Conservation (phyloP, 1,284 basidiomycete genomes). For the Apiotrichum siamense region DNA sequence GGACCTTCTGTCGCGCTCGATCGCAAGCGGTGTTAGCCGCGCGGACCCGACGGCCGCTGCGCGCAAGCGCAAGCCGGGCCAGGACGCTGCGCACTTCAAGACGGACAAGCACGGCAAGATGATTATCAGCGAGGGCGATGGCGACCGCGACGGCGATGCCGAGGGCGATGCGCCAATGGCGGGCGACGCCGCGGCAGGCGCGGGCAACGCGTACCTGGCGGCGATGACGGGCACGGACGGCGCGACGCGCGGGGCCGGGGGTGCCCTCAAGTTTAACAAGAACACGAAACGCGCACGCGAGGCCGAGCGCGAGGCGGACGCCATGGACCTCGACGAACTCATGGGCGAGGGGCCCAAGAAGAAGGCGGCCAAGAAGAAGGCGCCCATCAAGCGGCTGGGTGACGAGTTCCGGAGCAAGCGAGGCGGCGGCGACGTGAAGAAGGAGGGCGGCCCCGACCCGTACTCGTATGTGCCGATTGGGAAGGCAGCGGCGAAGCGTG, state of each 20-base stretch:
- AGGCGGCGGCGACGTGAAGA: slow-evolving; percentile 88
- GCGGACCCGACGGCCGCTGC: slow-evolving; percentile 9
- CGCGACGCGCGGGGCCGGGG: slow-evolving; percentile 73
- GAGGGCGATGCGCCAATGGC: slow-evolving; percentile 32
- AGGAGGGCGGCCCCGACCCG: slow-evolving; percentile 71
- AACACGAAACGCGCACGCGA: slow-evolving; percentile 83
- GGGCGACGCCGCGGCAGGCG: slow-evolving; percentile 53
- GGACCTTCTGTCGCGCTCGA: slow-evolving; percentile 80
- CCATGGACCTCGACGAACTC: slow-evolving; percentile 55
- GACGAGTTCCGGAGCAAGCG: slow-evolving; percentile 73
- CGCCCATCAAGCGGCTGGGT: slow-evolving; percentile 54
- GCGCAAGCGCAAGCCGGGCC: slow-evolving; percentile 63
- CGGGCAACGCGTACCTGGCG: slow-evolving; percentile 78
- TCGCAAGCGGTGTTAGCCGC: slow-evolving; percentile 66
- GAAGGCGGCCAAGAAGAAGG: slow-evolving; percentile 45
- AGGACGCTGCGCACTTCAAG: slow-evolving; percentile 81
- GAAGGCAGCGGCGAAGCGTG: slow-evolving; percentile 57
- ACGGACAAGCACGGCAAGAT: slow-evolving; percentile 85
- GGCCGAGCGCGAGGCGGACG: slow-evolving; percentile 49
- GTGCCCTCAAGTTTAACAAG: slow-evolving; percentile 92
- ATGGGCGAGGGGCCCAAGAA: slow-evolving; percentile 54
- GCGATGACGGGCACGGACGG: slow-evolving; percentile 73
- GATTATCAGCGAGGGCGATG: slow-evolving; percentile 64
- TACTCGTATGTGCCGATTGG: slow-evolving; percentile 84
- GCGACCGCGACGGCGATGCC: slow-evolving; percentile 50